These are phyloP conservation scores for Platanthera guangdongensis DNA, from an alignment of 106 monocot genomes.

Conservation along the genomic window DNA sequence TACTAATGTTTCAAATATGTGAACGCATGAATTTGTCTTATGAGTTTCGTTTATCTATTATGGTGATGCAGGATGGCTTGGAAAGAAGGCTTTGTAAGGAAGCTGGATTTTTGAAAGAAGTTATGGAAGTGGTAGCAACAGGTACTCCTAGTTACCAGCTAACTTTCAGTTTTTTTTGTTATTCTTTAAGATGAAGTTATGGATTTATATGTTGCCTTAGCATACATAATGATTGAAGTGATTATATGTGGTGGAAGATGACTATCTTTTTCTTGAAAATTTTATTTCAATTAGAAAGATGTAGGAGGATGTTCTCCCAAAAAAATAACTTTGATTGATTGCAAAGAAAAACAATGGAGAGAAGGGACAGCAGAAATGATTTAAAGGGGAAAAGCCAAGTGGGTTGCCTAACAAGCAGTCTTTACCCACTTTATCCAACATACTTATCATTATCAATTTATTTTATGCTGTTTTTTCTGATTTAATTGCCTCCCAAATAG, in stretches of 20 bases:
- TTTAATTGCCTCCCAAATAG: background rate
- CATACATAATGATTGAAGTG: background rate
- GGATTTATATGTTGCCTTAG: background rate
- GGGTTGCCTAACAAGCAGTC: background rate
- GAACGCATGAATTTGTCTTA: background rate
- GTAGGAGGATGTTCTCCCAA: too few relatives aligned
- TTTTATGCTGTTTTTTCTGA: background rate
- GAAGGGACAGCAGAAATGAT: background rate
- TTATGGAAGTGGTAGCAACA: constrained; percentile 58
- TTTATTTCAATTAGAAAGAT: background rate
- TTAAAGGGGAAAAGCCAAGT: background rate
- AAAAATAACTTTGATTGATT: background rate
- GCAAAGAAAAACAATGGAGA: background rate
- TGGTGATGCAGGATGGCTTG: constrained; percentile 64
- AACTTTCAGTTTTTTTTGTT: background rate
- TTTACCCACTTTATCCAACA: too few relatives aligned
- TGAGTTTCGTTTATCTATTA: background rate
- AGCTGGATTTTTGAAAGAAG: constrained; percentile 82
- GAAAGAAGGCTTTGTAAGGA: constrained; percentile 98
- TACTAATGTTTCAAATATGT: background rate
- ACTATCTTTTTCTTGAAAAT: background rate
- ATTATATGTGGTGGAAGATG: background rate
- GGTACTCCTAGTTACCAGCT: constrained; percentile 26
- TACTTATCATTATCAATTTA: background rate
- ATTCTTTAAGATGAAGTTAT: background rate